Evolutionary conservation across 2,329 filamentous ascomycete species (phyloP).

Genomic region (Escovopsis sp.): DNA sequence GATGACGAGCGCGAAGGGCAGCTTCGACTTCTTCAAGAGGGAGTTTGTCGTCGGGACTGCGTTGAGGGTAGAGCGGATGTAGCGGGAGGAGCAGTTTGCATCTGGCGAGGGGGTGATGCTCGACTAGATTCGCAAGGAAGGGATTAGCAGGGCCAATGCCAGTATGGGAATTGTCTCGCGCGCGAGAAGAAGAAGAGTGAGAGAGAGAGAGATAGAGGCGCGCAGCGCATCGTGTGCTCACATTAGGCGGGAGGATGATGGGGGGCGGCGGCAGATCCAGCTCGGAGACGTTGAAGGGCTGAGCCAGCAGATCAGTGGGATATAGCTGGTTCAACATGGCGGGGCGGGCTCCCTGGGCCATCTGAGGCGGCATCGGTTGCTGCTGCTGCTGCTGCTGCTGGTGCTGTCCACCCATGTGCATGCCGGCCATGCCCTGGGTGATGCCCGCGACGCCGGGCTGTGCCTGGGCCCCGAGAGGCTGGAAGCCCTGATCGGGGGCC

Average conservation of each 20-base stretch:
- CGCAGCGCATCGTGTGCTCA: constrained; percentile 32
- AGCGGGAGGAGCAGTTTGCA: constrained; percentile 86
- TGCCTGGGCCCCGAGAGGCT: constrained; percentile 29
- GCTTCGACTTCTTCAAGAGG: constrained; percentile 87
- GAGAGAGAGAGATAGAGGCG: neutral
- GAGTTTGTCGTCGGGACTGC: constrained; percentile 85
- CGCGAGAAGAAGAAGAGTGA: neutral
- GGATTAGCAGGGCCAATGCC: constrained; percentile 21
- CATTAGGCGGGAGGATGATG: constrained; percentile 81
- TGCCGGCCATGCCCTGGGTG: constrained; percentile 72
- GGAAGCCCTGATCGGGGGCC: constrained; percentile 49
- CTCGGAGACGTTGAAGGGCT: constrained; percentile 89
- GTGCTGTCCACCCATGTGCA: constrained; percentile 51
- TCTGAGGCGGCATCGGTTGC: constrained; percentile 17
- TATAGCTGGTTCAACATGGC: constrained; percentile 72
- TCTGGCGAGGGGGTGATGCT: constrained; percentile 83
- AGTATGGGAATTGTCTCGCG: neutral
- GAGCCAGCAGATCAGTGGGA: constrained; percentile 78
- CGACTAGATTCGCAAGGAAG: constrained; percentile 35
- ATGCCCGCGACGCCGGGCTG: constrained; percentile 50
- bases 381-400: constrained; percentile 19
- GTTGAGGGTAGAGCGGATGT: constrained; percentile 88
- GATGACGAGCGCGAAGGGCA: constrained; percentile 90
- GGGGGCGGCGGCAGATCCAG: constrained; percentile 82
- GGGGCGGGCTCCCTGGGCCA: constrained; percentile 25